Conservation (phyloP, 768 basidiomycete species). For the Xerocomellus intermedius region DNA sequence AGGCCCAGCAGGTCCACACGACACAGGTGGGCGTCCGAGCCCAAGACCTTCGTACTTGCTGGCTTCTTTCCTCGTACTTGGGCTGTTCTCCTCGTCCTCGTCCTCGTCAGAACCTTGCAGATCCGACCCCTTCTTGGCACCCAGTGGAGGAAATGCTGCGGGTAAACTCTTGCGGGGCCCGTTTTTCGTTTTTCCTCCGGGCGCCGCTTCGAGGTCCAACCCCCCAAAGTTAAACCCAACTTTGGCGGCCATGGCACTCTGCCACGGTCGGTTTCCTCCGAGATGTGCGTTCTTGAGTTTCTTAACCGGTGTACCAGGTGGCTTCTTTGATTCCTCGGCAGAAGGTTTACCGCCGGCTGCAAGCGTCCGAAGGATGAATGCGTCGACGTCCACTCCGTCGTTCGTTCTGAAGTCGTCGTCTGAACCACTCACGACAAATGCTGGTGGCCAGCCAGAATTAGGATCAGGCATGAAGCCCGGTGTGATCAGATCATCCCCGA, state of each 20-base stretch:
- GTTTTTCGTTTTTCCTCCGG: conserved; percentile 41
- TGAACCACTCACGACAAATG: conserved; percentile 38
- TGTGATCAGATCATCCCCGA: conserved; percentile 67
- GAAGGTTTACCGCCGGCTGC: conserved; percentile 54
- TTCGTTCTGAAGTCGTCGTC: conserved; percentile 36
- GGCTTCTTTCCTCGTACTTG: conserved; percentile 50
- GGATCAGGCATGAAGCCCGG: conserved; percentile 56
- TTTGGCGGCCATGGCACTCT: conserved; percentile 73
- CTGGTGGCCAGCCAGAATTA: conserved; percentile 62
- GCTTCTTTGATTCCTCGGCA: conserved; percentile 49
- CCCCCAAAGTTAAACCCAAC: conserved; percentile 52
- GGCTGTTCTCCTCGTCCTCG: conserved; percentile 62
- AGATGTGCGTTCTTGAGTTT: conserved; percentile 59
- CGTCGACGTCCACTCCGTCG: conserved; percentile 52
- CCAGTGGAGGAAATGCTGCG: conserved; percentile 58
- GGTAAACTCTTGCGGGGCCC: conserved; percentile 73
- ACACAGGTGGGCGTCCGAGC: conserved; percentile 52
- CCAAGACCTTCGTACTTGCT: conserved; percentile 64
- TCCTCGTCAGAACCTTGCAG: conserved; percentile 56
- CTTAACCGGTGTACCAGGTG: conserved; percentile 84
- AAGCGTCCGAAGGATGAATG: conserved; percentile 71
- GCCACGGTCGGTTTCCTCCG: conserved; percentile 67
- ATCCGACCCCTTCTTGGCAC: conserved; percentile 26
- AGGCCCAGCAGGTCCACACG: conserved; percentile 30
- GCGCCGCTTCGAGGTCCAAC: conserved; percentile 36